Evolutionary conservation across 2,329 filamentous ascomycete genomes (phyloP), one percentile per base, ranked within the genome.

Genomic region (Fusarium sp.): DNA sequence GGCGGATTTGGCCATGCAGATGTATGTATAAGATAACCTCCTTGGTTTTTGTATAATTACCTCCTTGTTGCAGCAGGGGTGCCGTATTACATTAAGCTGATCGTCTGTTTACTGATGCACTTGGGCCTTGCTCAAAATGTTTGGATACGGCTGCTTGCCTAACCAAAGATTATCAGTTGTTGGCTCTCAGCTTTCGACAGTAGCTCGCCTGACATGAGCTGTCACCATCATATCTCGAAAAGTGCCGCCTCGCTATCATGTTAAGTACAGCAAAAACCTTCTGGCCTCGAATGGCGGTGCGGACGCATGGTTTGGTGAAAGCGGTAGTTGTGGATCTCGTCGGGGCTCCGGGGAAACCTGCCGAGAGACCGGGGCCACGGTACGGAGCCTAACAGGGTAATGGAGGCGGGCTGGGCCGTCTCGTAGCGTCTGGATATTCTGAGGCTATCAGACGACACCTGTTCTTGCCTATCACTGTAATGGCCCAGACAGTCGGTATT

Each of bases 221-320:
- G 58, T 58, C 48, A 57, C 31, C 40, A 37, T 67, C 66, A 69
- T 43, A 66, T 58, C 61, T 62, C 51, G 47, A 47, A 50, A 65
- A 52, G 31, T 17, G 33, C 27, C 45, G 65, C 42, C 43, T 52
- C n/a, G 49, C 43, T 15, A 52, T 35, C 39, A 53, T 46, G 53
- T 67, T 63, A 66, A 69, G 37, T 57, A 58, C 60, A 56, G 45
- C 47, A 62, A 48, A 63, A 48, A 18, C 14, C 37, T 45, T 46
- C 65, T 65, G 52, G 35, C 42, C 51, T 58, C 51, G 48, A 62
- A 62, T 53, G 50, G 37, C 62, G 62, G 50, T 63, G 63, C 63
- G 62, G 49, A 66, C 53, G 55, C 29, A 48, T 58, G 49, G 42
- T 61, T 46, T 51, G 46, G 39, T n/a, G 53, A 56, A 42, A 37